A percentile compares a stretch with the other conserved stretches of the same genome.
Conservation (phyloP, 441 rosid species). For the Populus trichocarpa region DNA sequence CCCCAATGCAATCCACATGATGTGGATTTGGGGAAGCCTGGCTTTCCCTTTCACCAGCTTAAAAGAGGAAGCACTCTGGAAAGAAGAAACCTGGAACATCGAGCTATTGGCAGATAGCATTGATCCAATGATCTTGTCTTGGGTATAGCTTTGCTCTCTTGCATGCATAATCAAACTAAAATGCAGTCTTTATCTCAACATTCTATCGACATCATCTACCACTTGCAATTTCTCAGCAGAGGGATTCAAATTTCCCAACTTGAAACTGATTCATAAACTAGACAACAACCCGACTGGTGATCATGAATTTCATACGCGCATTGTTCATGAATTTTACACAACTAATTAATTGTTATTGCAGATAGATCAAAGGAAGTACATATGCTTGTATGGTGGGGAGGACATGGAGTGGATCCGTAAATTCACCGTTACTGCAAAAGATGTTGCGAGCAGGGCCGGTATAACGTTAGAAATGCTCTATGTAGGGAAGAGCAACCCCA, state of each 20-base stretch:
- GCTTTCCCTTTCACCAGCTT: conserved; percentile 79
- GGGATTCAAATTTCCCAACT: too few species aligned
- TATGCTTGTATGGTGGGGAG: conserved; percentile 81
- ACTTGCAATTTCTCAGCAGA: neutral
- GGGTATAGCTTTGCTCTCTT: conserved; percentile 36
- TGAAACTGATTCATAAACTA: neutral
- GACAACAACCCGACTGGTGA: too few species aligned
- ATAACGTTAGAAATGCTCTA: conserved; percentile 60
- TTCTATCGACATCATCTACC: neutral
- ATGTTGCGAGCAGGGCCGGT: conserved; percentile 41
- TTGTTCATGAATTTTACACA: too few species aligned
- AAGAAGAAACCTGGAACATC: conserved; percentile 52
- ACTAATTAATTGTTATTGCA: conserved; percentile 19
- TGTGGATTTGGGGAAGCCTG: conserved; percentile 72
- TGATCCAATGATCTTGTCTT: conserved; percentile 38
- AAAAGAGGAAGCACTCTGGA: conserved; percentile 70
- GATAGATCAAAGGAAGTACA: conserved; percentile 52
- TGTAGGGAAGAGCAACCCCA: conserved; percentile 73
- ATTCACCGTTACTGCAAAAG: conserved; percentile 36
- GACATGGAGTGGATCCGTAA: conserved; percentile 73
- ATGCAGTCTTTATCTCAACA: too few species aligned
- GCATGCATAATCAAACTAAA: neutral
- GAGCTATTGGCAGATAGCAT: conserved; percentile 53
- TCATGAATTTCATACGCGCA: too few species aligned
- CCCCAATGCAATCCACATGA: conserved; percentile 85